Evolutionary conservation across 2,329 filamentous ascomycete species (phyloP).

Genomic region (Rhinocladiella similis): DNA sequence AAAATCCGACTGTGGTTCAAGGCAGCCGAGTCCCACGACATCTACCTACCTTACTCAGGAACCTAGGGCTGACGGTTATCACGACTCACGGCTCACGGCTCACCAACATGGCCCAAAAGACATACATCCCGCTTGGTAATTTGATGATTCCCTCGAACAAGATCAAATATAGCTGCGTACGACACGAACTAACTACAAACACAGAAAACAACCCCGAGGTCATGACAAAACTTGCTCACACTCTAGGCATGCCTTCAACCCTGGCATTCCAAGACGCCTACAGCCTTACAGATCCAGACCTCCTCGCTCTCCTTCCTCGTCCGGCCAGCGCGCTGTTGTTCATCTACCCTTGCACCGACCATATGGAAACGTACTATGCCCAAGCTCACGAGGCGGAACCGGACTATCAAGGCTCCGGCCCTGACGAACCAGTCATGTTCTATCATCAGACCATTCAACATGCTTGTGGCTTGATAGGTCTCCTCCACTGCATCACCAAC

Average conservation of each 20-base stretch:
- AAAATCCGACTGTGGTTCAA: no score
- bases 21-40: no score
- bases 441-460: constrained; percentile 60
- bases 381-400: constrained; percentile 44
- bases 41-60: no score
- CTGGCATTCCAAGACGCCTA: constrained; percentile 57
- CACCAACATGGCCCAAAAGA: constrained; percentile 15
- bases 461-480: constrained; percentile 59
- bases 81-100: no score
- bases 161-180: background rate
- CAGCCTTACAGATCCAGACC: constrained; percentile 51
- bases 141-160: background rate
- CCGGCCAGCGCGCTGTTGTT: constrained; percentile 57
- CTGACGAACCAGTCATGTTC: constrained; percentile 57
- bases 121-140: constrained; percentile 19
- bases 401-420: constrained; percentile 49
- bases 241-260: constrained; percentile 49
- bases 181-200: background rate
- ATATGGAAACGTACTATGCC: constrained; percentile 38
- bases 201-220: constrained; percentile 58
- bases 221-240: constrained; percentile 50
- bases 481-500: constrained; percentile 57
- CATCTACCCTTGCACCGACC: constrained; percentile 44
- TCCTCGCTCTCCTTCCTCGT: constrained; percentile 52
- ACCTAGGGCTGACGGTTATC: no score